Evolutionary conservation across 805 yeast genomes (phyloP).

Genomic region (Schwanniomyces sp.): DNA sequence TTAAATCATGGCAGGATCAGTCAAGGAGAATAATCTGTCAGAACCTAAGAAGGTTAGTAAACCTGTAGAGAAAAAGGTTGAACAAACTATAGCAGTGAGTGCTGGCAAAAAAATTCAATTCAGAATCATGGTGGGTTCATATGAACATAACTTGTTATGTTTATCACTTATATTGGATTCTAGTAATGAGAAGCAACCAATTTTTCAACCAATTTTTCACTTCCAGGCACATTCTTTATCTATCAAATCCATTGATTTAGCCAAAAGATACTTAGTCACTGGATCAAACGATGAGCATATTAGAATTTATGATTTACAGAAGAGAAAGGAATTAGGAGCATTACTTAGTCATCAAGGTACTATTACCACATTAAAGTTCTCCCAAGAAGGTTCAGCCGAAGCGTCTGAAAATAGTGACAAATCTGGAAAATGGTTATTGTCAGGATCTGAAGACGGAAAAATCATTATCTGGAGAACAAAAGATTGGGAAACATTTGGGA

Average conservation of each 20-base stretch:
- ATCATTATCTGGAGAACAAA: constrained; percentile 91
- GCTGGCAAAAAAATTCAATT: constrained; percentile 40
- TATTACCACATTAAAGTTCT: constrained; percentile 73
- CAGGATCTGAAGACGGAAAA: constrained; percentile 89
- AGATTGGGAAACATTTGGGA: constrained; percentile 94
- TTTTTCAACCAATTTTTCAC: constrained; percentile 92
- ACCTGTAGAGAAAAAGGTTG: constrained; percentile 5
- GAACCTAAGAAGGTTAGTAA: neutral
- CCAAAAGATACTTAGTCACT: constrained; percentile 82
- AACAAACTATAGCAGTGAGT: constrained; percentile 3
- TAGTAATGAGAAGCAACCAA: constrained; percentile 42
- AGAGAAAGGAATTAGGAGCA: constrained; percentile 91
- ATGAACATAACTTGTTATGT: constrained; percentile 90
- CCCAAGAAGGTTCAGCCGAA: constrained; percentile 41
- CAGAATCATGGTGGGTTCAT: constrained; percentile 89
- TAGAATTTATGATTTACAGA: constrained; percentile 89
- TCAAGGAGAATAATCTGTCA: neutral
- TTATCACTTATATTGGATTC: constrained; percentile 66
- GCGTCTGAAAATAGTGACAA: constrained; percentile 23
- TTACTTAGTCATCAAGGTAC: constrained; percentile 87
- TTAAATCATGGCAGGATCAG: neutral
- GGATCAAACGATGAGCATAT: constrained; percentile 97
- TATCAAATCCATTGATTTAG: constrained; percentile 79
- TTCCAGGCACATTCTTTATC: constrained; percentile 93
- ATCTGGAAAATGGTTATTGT: constrained; percentile 84